Evolutionary conservation across 2,329 filamentous ascomycete species (phyloP), one percentile per base, ranked within the genome.

Genomic region (Botrytis hyacinthi): DNA sequence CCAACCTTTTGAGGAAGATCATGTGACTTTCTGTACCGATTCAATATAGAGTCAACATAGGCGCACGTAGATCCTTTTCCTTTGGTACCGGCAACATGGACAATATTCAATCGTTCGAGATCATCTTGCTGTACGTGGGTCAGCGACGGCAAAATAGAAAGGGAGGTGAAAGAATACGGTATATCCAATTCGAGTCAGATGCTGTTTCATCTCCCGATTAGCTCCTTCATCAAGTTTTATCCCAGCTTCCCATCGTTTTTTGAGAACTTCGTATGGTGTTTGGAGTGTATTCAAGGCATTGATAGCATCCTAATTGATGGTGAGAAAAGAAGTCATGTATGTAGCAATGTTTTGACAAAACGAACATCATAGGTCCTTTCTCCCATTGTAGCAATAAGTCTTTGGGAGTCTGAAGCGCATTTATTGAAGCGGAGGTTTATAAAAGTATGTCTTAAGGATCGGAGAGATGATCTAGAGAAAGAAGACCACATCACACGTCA

Each of bases 211-310:
- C 82, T 97, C 93, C 4, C 89, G 88, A 66, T 96, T 90, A 14
- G 92, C 88, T 73, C 86, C 85, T 74, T 89, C 86, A 82, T 96
- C 92, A 79, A 93, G 90, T 42, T 86, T 88, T 75, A 90, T 85
- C 32, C 93, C 92, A 29, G 91, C 92, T 81, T 93, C 93, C 72
- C 90, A 88, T 70, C 96, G 90, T 69, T 91, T 90, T 81, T 97
- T 90, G 29, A 98, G 88, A 70, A 94, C 88, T 67, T 92, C 89
- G 81, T 92, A 95, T 70, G 97, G 97, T 60, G 93, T 94, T 82
- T 99, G 96, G 69, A 98, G 89, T 62, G 93, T 92, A 83, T 98
- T 98, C 80, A 98, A 88, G 57, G 92, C 90, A 77, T 90, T 86
- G 76, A 98, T 90, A 66, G 95, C 96, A 81, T 96, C 94, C 94